These are phyloP conservation scores for Orbilia blumenaviensis DNA, from an alignment of 2,329 filamentous ascomycete genomes.

Conservation along the genomic window DNA sequence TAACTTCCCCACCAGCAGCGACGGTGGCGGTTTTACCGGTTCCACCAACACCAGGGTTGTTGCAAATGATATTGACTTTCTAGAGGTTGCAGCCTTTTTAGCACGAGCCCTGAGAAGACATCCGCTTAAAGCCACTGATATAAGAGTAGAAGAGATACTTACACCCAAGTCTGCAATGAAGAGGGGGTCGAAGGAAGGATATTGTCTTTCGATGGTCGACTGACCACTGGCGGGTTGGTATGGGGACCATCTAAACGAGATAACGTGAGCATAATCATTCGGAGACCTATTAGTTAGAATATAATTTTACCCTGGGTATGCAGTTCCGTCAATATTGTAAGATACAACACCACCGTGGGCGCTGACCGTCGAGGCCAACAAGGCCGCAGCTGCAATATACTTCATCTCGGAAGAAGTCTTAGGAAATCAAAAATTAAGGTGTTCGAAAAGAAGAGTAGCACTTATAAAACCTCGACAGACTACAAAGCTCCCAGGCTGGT, in stretches of 20 bases:
- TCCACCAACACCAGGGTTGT: slow-evolving; percentile 38
- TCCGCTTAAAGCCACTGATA: neutral
- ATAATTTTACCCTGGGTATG: slow-evolving; percentile 22
- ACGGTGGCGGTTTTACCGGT: slow-evolving; percentile 60
- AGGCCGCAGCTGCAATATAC: slow-evolving; percentile 38
- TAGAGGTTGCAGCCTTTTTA: neutral
- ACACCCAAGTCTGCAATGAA: slow-evolving; percentile 33
- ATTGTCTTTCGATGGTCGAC: slow-evolving; percentile 40
- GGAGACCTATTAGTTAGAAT: neutral
- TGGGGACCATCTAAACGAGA: slow-evolving; percentile 32
- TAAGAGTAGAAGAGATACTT: neutral
- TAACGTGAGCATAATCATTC: neutral
- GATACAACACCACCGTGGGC: slow-evolving; percentile 48
- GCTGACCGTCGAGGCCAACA: slow-evolving; percentile 49
- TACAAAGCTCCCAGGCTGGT: neutral
- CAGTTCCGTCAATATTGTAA: slow-evolving; percentile 25
- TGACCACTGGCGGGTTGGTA: slow-evolving; percentile 37
- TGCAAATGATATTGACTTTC: slow-evolving; percentile 48
- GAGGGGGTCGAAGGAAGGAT: slow-evolving; percentile 34
- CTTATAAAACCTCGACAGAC: neutral
- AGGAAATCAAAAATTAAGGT: neutral
- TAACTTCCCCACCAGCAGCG: slow-evolving; percentile 64
- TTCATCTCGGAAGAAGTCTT: slow-evolving; percentile 28
- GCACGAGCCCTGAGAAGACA: neutral
- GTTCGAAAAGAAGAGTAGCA: neutral